A percentile compares a stretch with the other conserved stretches of the same genome.
These are phyloP conservation scores for Scopulariopsis brevicaulis DNA, from an alignment of 2,329 filamentous ascomycete genomes.

Conservation along the genomic window DNA sequence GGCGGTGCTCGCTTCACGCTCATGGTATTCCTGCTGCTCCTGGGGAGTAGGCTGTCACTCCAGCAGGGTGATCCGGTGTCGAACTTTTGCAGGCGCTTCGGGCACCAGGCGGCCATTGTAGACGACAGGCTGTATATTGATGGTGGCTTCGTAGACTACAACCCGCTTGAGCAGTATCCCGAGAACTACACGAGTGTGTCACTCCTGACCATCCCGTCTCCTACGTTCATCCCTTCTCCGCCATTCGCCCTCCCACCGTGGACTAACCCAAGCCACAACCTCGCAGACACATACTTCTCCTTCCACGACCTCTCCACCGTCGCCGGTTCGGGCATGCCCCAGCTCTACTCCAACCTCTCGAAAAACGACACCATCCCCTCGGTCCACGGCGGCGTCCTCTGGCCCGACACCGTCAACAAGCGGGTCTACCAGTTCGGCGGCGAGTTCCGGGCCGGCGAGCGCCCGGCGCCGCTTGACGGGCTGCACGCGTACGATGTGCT, in stretches of 20 bases:
- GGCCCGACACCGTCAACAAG: slow-evolving; percentile 52
- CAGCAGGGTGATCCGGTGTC: slow-evolving; percentile 37
- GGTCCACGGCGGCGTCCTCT: slow-evolving; percentile 34
- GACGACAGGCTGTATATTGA: slow-evolving; percentile 51
- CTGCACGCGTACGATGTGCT: slow-evolving; percentile 48
- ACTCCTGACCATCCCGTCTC: neutral
- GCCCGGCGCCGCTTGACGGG: slow-evolving; percentile 28
- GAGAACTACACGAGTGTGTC: slow-evolving; percentile 45
- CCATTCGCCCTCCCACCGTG: neutral
- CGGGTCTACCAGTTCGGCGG: slow-evolving; percentile 52
- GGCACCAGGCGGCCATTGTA: slow-evolving; percentile 49
- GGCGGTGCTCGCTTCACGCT: neutral
- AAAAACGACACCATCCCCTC: slow-evolving; percentile 46
- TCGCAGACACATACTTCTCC: slow-evolving; percentile 23
- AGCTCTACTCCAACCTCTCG: slow-evolving; percentile 42
- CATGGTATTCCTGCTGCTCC: neutral
- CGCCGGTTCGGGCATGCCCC: slow-evolving; percentile 32
- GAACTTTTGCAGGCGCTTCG: slow-evolving; percentile 42
- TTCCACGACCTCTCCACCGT: slow-evolving; percentile 43
- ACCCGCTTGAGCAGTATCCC: slow-evolving; percentile 31
- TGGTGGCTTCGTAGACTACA: slow-evolving; percentile 46
- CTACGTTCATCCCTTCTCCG: neutral
- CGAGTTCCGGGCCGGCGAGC: slow-evolving; percentile 33
- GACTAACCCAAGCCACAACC: neutral
- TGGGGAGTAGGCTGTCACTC: neutral